Base-by-base conservation (phyloP, 164 flowering plant species). In the Liriodendron chinense region DNA sequence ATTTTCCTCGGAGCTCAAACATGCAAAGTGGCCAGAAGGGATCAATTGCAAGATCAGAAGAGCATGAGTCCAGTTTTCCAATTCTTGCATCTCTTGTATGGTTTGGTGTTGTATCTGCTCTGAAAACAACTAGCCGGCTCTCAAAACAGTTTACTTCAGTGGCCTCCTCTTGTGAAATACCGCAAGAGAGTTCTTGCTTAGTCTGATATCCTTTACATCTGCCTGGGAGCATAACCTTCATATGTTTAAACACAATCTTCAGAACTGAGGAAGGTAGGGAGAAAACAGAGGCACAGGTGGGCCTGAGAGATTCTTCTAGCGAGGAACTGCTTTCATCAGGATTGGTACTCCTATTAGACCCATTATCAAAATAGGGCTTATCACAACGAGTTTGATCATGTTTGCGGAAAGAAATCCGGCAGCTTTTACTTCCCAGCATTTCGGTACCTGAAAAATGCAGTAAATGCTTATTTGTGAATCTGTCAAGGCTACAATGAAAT, bases 1-100 rank as follows among this genome's bases (percentile, higher is more conserved):
- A 94, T 84, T 86, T 92, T 72, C 98, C 98, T 62, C 97, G 91
- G 65, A 94, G 92, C 80, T 94, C 98, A 84, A 77, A 94, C 94
- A 92, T 88, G 86, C 98, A 94, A 74, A 91, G 83, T 25, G 97
- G 97, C 98, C 94, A 92, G 77, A 84, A 83, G 69, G 96, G 94
- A 79, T 94, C 92, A 74, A 91, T 73, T 6, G 82, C 72, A 71
- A 66, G 65, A 72, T 80, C 76, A 78, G 78, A 77, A n/a, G 83
- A 64, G 70, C 84, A 85, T 59, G 86, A 84, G 71, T 84, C 90
- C 77, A 75, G 43, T 75, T 80, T 83, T 72, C 76, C 80, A n/a
- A 70, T 57, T 68, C 63, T 63, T 56, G 61, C 18, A 74, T 73
- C 80, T 28, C 53, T 34, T 72, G 24, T 25, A 47, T 73, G 71